Percentiles rank a stretch among this genome's conserved stretches.
These are phyloP conservation scores for Sindora glabra DNA, from an alignment of 306 rosid genomes.

Conservation along the genomic window DNA sequence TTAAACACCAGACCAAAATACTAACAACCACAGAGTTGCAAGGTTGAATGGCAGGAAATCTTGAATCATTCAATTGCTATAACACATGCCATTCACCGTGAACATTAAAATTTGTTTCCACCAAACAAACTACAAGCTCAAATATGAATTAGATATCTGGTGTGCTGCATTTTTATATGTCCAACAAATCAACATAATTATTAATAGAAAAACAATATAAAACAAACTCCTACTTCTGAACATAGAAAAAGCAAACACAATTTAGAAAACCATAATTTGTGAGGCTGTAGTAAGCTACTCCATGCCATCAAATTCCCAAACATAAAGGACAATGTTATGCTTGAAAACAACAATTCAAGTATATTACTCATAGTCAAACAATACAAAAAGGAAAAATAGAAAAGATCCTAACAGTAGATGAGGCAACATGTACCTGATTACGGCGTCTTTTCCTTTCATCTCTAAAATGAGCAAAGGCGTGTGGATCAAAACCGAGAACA, in stretches of 20 bases:
- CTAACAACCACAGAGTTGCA: too few species aligned
- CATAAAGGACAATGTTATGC: background rate
- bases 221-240: background rate
- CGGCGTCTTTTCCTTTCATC: slow-evolving; percentile 95
- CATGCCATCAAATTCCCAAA: background rate
- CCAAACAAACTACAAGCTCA: background rate
- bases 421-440: slow-evolving; percentile 44
- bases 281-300: background rate
- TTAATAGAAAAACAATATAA: too few species aligned
- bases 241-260: background rate
- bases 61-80: background rate
- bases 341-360: background rate
- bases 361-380: background rate
- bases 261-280: slow-evolving; percentile 1
- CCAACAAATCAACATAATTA: background rate
- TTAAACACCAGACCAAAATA: too few species aligned
- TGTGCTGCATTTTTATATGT: background rate
- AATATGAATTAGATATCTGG: background rate
- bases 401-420: background rate
- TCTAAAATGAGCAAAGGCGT: slow-evolving; percentile 95
- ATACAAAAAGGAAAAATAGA: too few species aligned
- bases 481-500: slow-evolving; percentile 98
- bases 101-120: background rate
- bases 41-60: background rate
- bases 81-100: too few species aligned